Evolutionary conservation across 148 eudicot species (phyloP).

Genomic region (Camellia lanceoleosa): DNA sequence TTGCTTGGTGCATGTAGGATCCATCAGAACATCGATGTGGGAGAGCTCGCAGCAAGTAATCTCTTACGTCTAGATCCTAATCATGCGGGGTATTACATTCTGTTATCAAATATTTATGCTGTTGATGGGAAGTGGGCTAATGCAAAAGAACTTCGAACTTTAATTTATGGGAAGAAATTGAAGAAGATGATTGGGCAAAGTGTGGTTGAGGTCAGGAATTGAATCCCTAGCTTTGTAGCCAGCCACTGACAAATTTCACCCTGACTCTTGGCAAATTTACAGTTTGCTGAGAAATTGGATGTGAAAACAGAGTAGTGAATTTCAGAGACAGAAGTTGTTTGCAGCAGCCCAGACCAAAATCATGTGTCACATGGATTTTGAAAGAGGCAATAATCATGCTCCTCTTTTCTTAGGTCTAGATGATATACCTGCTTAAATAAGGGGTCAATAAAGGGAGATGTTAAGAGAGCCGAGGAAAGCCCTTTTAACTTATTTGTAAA

Average conservation of each 20-base stretch:
- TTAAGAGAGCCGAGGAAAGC: too few relatives aligned
- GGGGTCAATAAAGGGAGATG: too few relatives aligned
- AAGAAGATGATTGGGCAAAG: constrained; percentile 29
- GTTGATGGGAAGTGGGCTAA: constrained; percentile 31
- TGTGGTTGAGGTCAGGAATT: constrained; percentile 21
- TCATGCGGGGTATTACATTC: constrained; percentile 28
- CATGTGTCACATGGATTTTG: too few relatives aligned
- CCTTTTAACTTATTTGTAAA: too few relatives aligned
- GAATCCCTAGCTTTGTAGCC: constrained; percentile 23
- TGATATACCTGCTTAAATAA: too few relatives aligned
- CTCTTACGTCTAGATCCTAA: constrained; percentile 19
- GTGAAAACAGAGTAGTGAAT: not conserved
- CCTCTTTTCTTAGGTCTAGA: too few relatives aligned
- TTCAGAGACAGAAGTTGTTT: too few relatives aligned
- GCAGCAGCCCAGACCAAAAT: too few relatives aligned
- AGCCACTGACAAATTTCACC: constrained; percentile 24
- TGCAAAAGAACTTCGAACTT: constrained; percentile 22
- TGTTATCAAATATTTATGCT: constrained; percentile 35
- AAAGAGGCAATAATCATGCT: too few relatives aligned
- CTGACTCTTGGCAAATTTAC: constrained; percentile 14
- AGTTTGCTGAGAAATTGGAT: constrained; percentile 17
- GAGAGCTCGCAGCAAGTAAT: constrained; percentile 28
- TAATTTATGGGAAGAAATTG: constrained; percentile 20
- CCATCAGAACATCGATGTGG: constrained; percentile 26
- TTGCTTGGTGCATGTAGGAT: constrained; percentile 34